Base-by-base conservation (phyloP, 805 yeast genomes). In the Candida taoyuanica region DNA sequence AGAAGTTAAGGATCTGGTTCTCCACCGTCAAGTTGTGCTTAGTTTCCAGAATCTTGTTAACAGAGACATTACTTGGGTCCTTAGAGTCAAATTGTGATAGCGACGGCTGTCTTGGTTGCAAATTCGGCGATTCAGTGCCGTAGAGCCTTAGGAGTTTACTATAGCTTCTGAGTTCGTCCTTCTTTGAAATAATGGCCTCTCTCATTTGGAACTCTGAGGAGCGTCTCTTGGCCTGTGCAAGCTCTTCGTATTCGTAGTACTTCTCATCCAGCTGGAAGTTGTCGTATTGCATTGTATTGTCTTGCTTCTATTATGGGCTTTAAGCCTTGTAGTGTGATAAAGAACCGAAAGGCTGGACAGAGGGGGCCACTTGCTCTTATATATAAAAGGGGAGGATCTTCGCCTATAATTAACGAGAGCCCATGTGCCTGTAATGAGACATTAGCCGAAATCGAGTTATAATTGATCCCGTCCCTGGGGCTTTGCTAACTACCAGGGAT, bases 1-100 rank as follows among this genome's bases (percentile, higher is more conserved):
- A 50, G 27, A 50, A 39, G 24, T 37, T 46, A 17, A 50, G 34
- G 11, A 50, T 36, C 31, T 39, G 34, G 33, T 50, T 50, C 23
- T 50, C 54, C 29, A 50, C 43, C 15, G 31, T 43, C 16, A 43
- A 17, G 11, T 34, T 31, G 29, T 48, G 50, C 27, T 35, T 37
- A 1, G 40, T 29, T 20, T 44, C 50, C 17, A 48, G 24, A 9
- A 49, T 39, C 38, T 44, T 46, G 31, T 49, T 49, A n/a, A 26
- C 25, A 17, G 39, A 15, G 7, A 24, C 27, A 14, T 35, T 14
- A 5, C 26, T 26, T 4, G 20, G 18, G 13, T 17, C 28, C 24
- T 25, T n/a, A 5, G 27, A 9, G 19, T 17, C 15, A 19, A 17
- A 17, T 18, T 33, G 32, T 9, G 41, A 27, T 3, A 19, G 17